Evolutionary conservation across 1,139 yeast genomes (phyloP), one percentile per base, ranked within the genome.

Genomic region (Scheffersomyces titani): DNA sequence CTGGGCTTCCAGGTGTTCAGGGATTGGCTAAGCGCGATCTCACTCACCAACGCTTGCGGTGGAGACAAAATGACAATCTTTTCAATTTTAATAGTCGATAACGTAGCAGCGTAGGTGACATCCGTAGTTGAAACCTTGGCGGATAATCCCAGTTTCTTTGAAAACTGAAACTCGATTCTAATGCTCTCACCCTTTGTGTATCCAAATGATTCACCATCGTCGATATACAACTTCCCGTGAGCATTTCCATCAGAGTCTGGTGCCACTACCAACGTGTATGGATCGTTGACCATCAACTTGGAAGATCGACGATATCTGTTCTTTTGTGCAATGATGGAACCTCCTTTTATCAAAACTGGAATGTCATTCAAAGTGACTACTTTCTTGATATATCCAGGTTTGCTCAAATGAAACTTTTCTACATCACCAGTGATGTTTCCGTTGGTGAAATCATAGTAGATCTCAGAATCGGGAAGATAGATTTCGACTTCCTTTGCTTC

Each of bases 241-340:
- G 96, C 93, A 1, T 68, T 60, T 1, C 86, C 86, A 1, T 74
- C 65, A 3, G 69, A 63, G 62, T 81, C 80, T 19, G 89, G 77
- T 0, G 91, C 92, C 50, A 94, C 75, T 2, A 88, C 79, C 52
- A 94, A 65, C 0, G 97, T 90, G 69, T 87, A 91, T 2, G 99
- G 98, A 69, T 94, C 99, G 60, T 81, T 74, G 49, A 70, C 75
- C 96, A 91, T 92, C 60, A 91, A 76, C 65, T 81, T 85, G 6
- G 94, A 74, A 0, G 97, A 90, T 61, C 99, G 82, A 70, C 99
- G 86, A 61, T 85, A 83, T 61, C 97, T 82, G 54, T 87, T 89
- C 60, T 89, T 88, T 52, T 86, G 80, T 18, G 88, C 77, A 36
- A 89, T 70, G 18, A 94, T 83, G 49, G 87, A 83, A 0, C 99